Percentiles rank a stretch among this genome's conserved stretches.
Conservation (phyloP, 768 basidiomycete genomes). For the Leccinum olivaceopallidum region DNA sequence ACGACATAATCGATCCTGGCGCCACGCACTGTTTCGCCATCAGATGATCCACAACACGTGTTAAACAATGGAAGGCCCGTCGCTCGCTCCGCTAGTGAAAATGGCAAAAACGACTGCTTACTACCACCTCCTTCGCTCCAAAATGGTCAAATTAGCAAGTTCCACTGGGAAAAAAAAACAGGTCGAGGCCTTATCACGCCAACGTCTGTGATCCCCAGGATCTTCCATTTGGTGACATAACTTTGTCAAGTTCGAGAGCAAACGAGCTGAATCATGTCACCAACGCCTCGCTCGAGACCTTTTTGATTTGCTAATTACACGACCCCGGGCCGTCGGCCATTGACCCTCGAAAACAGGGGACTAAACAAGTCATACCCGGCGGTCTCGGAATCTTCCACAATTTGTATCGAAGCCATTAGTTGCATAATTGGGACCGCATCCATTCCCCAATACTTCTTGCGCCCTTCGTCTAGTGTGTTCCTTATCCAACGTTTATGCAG, state of each 20-base stretch:
- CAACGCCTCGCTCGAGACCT: conserved; percentile 17
- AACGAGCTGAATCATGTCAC: conserved; percentile 3
- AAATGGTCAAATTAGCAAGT: conserved; percentile 25
- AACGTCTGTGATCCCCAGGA: conserved; percentile 28
- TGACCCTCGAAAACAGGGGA: conserved; percentile 24
- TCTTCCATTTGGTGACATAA: conserved; percentile 33
- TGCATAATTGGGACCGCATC: conserved; percentile 24
- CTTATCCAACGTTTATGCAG: conserved; percentile 8
- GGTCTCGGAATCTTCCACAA: conserved; percentile 16
- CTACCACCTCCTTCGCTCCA: conserved; percentile 17
- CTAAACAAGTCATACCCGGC: not conserved
- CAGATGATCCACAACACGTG: conserved; percentile 32
- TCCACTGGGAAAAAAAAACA: conserved; percentile 23
- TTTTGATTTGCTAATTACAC: conserved; percentile 14
- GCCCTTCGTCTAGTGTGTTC: conserved; percentile 19
- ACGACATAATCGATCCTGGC: conserved; percentile 19
- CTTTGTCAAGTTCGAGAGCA: conserved; percentile 22
- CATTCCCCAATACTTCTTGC: conserved; percentile 32
- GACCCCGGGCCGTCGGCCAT: conserved; percentile 4
- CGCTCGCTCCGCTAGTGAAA: conserved; percentile 27
- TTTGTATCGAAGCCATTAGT: conserved; percentile 6
- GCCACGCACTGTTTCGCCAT: conserved; percentile 19
- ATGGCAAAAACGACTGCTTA: conserved; percentile 20
- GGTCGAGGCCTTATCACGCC: conserved; percentile 21
- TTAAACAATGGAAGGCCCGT: conserved; percentile 32